Conservation (phyloP, 805 yeast genomes). For the Suhomyces vadensis region DNA sequence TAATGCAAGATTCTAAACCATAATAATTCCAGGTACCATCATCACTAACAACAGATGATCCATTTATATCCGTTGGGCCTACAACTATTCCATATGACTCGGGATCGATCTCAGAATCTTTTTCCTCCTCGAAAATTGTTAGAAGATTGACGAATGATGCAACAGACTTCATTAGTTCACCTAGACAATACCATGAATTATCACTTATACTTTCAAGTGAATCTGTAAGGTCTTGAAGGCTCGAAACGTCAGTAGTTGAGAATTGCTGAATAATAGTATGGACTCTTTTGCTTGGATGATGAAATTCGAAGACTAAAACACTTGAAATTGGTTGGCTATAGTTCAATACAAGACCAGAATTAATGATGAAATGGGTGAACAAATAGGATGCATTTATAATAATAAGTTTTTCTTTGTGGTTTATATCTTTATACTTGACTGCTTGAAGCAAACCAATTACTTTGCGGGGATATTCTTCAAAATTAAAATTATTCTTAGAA, state of each 20-base stretch:
- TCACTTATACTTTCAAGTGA: neutral
- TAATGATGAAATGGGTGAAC: conserved; percentile 30
- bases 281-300: neutral
- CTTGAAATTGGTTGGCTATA: conserved; percentile 23
- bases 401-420: conserved; percentile 21
- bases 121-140: neutral
- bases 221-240: neutral
- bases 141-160: neutral
- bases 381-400: conserved; percentile 37
- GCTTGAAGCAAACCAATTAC: conserved; percentile 5
- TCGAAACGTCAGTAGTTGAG: neutral
- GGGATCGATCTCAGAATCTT: neutral
- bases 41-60: neutral
- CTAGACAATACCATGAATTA: neutral
- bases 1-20: conserved; percentile 8
- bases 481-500: neutral
- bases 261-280: neutral
- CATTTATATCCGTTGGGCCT: conserved; percentile 25
- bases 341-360: conserved; percentile 25
- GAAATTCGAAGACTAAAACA: conserved; percentile 33
- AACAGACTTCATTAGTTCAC: neutral
- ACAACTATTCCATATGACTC: conserved; percentile 7
- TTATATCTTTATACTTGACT: conserved; percentile 3
- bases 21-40: conserved; percentile 11
- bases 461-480: neutral